Percentiles rank a stretch among this genome's conserved stretches.
Evolutionary conservation across 2,329 filamentous ascomycete genomes (phyloP).

Genomic region (Dactylellina parvicollis): DNA sequence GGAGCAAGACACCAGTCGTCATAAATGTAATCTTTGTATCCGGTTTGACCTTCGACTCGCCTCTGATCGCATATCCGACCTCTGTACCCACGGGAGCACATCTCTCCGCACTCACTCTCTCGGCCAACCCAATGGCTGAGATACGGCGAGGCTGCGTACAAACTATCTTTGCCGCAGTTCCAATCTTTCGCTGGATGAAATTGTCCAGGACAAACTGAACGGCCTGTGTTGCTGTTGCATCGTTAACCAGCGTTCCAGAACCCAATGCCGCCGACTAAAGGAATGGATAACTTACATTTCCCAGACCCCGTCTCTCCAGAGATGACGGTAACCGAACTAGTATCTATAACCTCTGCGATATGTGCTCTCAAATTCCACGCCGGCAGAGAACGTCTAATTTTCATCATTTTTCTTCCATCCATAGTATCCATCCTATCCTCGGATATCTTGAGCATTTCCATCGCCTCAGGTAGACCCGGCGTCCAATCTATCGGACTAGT

Average conservation of each 20-base stretch:
- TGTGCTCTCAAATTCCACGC: constrained; percentile 84
- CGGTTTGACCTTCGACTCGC: constrained; percentile 76
- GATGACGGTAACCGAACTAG: constrained; percentile 91
- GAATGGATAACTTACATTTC: constrained; percentile 68
- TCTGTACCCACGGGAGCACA: constrained; percentile 84
- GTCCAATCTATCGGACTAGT: constrained; percentile 73
- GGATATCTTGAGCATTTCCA: constrained; percentile 65
- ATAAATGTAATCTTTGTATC: constrained; percentile 90
- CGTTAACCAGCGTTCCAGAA: constrained; percentile 59
- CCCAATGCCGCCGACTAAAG: neutral
- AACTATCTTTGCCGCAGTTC: constrained; percentile 84
- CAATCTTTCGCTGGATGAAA: constrained; percentile 73
- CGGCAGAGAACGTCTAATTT: constrained; percentile 77
- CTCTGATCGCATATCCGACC: constrained; percentile 89
- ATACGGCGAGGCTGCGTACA: constrained; percentile 96
- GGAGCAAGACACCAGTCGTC: constrained; percentile 90
- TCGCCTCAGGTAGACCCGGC: constrained; percentile 68
- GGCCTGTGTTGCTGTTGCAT: constrained; percentile 74
- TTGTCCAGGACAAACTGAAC: constrained; percentile 96
- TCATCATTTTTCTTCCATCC: constrained; percentile 78
- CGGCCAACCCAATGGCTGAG: constrained; percentile 90
- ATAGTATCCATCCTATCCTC: constrained; percentile 49
- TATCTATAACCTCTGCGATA: constrained; percentile 78
- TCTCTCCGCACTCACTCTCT: constrained; percentile 91
- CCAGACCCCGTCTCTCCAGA: constrained; percentile 96